A percentile compares a stretch with the other conserved stretches of the same genome.
Evolutionary conservation across 108 stramenopile species (phyloP).

Genomic region (Nannochloropsis gaditana): DNA sequence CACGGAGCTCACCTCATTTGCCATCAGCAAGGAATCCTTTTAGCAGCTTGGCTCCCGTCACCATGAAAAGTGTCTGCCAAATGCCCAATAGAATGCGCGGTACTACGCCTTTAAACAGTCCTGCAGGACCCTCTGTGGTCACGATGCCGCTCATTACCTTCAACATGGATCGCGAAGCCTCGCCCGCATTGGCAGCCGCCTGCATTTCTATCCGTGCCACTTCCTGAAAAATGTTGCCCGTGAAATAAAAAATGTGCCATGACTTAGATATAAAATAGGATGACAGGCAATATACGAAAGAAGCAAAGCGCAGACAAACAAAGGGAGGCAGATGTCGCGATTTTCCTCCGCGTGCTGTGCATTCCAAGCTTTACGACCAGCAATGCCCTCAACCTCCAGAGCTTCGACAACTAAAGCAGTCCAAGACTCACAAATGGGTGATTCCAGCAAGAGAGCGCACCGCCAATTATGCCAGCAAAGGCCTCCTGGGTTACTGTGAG

Average conservation of each 20-base stretch:
- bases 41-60: slow-evolving; percentile 33
- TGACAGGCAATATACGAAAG: background rate
- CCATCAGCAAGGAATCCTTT: slow-evolving; percentile 20
- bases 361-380: no score
- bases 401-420: no score
- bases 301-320: background rate
- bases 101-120: slow-evolving; percentile 38
- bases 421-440: slow-evolving; percentile 39
- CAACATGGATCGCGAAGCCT: slow-evolving; percentile 23
- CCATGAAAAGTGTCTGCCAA: slow-evolving; percentile 43
- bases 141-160: slow-evolving; percentile 26
- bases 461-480: slow-evolving; percentile 40
- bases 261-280: background rate
- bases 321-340: background rate
- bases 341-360: no score
- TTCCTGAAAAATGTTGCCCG: background rate
- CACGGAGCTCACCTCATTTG: background rate
- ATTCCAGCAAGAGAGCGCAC: slow-evolving; percentile 43
- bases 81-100: slow-evolving; percentile 35
- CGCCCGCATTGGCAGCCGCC: slow-evolving; percentile 28
- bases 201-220: slow-evolving; percentile 47
- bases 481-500: slow-evolving; percentile 31
- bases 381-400: no score
- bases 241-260: background rate
- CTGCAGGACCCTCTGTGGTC: slow-evolving; percentile 27